A percentile compares a stretch with the other conserved stretches of the same genome.
Evolutionary conservation across 495 filamentous ascomycete genomes (phyloP).

Genomic region (Trichoderma virens): DNA sequence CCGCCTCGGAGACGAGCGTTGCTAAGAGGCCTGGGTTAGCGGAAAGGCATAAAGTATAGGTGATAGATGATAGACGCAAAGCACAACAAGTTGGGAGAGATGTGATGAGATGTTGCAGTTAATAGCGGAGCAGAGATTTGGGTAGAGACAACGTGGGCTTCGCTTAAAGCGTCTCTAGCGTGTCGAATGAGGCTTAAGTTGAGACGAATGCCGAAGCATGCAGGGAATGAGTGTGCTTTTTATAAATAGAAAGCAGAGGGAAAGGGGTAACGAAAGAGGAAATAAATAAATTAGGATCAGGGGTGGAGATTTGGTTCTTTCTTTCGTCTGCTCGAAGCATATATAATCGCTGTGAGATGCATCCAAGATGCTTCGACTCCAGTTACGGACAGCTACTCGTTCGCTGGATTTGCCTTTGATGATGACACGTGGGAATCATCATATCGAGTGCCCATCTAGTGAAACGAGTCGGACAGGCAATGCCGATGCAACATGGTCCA

Average conservation of each 20-base stretch:
- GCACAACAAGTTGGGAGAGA: background rate
- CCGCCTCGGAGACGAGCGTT: slow-evolving; percentile 42
- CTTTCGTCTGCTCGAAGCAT: background rate
- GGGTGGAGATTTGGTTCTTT: background rate
- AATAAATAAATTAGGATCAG: background rate
- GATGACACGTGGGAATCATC: background rate
- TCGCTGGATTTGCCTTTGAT: too few species aligned
- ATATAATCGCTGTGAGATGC: background rate
- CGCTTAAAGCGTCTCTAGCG: slow-evolving; percentile 17
- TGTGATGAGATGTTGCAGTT: background rate
- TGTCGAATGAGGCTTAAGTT: slow-evolving; percentile 4
- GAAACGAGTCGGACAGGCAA: too few species aligned
- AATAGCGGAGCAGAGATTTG: background rate
- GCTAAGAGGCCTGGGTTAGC: slow-evolving; percentile 16
- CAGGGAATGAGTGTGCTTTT: background rate
- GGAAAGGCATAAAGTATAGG: slow-evolving; percentile 15
- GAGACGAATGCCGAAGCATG: background rate
- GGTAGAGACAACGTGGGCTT: background rate
- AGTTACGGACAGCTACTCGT: too few species aligned
- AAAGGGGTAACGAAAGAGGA: slow-evolving; percentile 4
- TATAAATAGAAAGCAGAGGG: background rate
- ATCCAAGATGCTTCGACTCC: background rate
- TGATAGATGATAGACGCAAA: background rate
- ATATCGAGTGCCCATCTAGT: background rate
- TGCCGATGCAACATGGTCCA: background rate